Percentiles rank a stretch among this genome's conserved stretches.
phyloP scores from a whole-genome alignment of 1,139 yeast species.

The Debaryomyces coudertii region DNA sequence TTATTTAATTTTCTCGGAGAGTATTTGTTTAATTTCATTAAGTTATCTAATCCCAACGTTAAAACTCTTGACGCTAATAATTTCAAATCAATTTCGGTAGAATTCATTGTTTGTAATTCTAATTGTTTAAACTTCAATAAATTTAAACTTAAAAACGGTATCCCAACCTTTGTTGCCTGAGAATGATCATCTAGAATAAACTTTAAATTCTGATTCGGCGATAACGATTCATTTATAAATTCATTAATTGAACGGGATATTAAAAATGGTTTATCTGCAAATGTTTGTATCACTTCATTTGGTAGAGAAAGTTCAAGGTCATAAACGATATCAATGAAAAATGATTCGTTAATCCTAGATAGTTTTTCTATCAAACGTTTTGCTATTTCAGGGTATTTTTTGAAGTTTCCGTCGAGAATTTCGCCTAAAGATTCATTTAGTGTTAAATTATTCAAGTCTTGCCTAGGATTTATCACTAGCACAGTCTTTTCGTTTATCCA shows the following conservation, averaged over 20 bases:
- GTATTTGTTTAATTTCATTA: not conserved
- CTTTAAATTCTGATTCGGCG: not conserved
- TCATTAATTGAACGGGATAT: slow-evolving; percentile 12
- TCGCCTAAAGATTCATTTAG: slow-evolving; percentile 36
- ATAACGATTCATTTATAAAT: slow-evolving; percentile 4
- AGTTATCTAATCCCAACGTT: slow-evolving; percentile 5
- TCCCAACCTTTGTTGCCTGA: not conserved
- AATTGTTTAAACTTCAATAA: slow-evolving; percentile 6
- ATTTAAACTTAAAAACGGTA: slow-evolving; percentile 11
- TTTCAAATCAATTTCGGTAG: not conserved
- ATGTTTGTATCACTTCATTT: not conserved
- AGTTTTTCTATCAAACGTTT: slow-evolving; percentile 8
- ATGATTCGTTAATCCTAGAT: slow-evolving; percentile 4
- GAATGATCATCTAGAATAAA: not conserved
- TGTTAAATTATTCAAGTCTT: slow-evolving; percentile 27
- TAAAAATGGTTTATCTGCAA: slow-evolving; percentile 10
- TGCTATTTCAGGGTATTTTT: slow-evolving; percentile 22
- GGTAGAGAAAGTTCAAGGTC: slow-evolving; percentile 12
- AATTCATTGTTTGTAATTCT: not conserved
- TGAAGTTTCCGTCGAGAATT: slow-evolving; percentile 24
- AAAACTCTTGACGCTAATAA: slow-evolving; percentile 6
- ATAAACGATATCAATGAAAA: slow-evolving; percentile 12
- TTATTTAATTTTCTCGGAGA: not conserved
- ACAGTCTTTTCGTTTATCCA: slow-evolving; percentile 44
- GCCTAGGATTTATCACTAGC: slow-evolving; percentile 31